These are phyloP conservation scores for Ceratobasidium sp. DNA, from an alignment of 1,284 basidiomycete genomes.

Conservation along the genomic window DNA sequence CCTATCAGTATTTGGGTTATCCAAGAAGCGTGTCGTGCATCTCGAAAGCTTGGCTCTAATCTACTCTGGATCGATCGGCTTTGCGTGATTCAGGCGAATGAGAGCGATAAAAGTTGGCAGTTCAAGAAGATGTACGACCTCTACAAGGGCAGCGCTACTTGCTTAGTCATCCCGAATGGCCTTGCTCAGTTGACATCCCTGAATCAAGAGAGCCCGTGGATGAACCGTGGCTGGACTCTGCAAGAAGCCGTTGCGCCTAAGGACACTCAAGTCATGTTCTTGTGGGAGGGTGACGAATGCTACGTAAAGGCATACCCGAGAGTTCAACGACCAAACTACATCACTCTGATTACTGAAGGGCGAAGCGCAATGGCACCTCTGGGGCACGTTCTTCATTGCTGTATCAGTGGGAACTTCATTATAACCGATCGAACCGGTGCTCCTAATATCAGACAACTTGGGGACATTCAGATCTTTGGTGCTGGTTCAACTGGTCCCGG, in stretches of 20 bases:
- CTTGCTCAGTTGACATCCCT: not conserved
- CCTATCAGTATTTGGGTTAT: not conserved
- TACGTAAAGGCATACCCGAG: not conserved
- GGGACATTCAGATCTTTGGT: too few species aligned
- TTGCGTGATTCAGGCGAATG: not conserved
- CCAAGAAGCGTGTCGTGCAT: not conserved
- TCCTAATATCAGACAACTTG: too few species aligned
- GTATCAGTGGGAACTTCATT: not conserved
- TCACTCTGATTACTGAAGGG: not conserved
- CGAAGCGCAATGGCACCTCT: not conserved
- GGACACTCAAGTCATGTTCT: not conserved
- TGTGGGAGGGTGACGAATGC: not conserved
- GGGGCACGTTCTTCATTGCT: not conserved
- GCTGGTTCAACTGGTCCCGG: too few species aligned
- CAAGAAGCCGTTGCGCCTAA: slow-evolving; percentile 7
- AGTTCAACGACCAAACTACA: not conserved
- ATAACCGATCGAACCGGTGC: too few species aligned
- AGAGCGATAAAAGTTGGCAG: not conserved
- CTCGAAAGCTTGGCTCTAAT: not conserved
- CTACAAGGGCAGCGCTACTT: not conserved
- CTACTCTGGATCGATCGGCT: slow-evolving; percentile 7
- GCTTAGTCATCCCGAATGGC: not conserved
- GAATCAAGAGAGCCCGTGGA: not conserved
- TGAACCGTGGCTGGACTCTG: slow-evolving; percentile 15
- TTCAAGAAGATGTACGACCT: not conserved